These are phyloP conservation scores for Trypanosoma avium DNA, from an alignment of 208 protist species.

Conservation along the genomic window DNA sequence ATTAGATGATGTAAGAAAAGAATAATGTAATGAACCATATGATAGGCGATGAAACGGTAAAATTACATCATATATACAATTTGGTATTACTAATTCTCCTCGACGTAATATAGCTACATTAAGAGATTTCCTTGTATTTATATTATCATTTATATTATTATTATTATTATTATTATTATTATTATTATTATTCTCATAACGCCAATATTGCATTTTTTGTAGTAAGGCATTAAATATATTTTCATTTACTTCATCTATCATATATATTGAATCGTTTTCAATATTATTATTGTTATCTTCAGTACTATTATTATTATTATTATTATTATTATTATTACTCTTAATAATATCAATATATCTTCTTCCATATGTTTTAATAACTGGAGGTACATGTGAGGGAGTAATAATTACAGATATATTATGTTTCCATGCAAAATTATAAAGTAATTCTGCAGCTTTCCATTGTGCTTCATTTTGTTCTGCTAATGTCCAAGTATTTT, in stretches of 20 bases:
- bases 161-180: not conserved
- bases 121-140: not conserved
- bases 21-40: not conserved
- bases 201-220: constrained; percentile 14
- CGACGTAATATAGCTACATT: constrained; percentile 21
- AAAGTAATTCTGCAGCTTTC: constrained; percentile 41
- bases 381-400: constrained; percentile 43
- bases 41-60: not conserved
- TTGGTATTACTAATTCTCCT: constrained; percentile 19
- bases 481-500: constrained; percentile 12
- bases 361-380: constrained; percentile 46
- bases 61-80: not conserved
- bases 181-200: not conserved
- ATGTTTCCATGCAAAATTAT: constrained; percentile 41
- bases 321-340: not conserved
- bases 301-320: not conserved
- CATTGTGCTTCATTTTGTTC: constrained; percentile 24
- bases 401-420: constrained; percentile 45
- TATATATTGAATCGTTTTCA: not conserved
- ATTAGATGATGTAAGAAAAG: too few species aligned
- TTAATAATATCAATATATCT: constrained; percentile 11
- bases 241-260: constrained; percentile 27
- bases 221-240: constrained; percentile 21
- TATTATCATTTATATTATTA: not conserved
- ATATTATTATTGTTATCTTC: not conserved